A percentile compares a stretch with the other conserved stretches of the same genome.
phyloP scores from a whole-genome alignment of 495 filamentous ascomycete genomes.

The Emericellopsis terricola region DNA sequence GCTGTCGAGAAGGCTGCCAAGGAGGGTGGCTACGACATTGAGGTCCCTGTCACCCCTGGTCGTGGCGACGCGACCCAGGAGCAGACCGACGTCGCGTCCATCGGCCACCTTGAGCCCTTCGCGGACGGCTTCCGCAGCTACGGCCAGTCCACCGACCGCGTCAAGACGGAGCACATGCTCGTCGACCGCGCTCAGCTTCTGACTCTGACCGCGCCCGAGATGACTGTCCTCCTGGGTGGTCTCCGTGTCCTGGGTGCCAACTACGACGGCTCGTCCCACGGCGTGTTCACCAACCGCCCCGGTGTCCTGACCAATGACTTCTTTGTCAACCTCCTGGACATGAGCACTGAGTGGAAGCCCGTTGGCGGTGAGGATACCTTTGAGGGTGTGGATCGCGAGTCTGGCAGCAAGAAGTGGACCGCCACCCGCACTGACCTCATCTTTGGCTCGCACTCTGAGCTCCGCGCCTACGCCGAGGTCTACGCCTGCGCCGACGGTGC shows the following conservation, averaged over 20 bases:
- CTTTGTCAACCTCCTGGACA: conserved; percentile 57
- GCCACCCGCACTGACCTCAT: conserved; percentile 50
- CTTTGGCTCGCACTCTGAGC: conserved; percentile 52
- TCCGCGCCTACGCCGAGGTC: conserved; percentile 49
- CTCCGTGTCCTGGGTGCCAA: conserved; percentile 47
- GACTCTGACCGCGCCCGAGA: conserved; percentile 45
- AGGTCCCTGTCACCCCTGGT: conserved; percentile 30
- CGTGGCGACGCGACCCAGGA: conserved; percentile 35
- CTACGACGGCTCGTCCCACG: conserved; percentile 41
- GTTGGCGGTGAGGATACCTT: conserved; percentile 30
- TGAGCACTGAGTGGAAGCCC: conserved; percentile 42
- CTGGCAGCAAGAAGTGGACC: conserved; percentile 47
- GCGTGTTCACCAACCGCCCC: conserved; percentile 43
- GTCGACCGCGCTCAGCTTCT: conserved; percentile 51
- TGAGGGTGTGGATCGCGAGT: conserved; percentile 46
- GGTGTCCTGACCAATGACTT: conserved; percentile 57
- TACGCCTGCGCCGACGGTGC: conserved; percentile 36
- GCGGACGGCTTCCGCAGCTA: conserved; percentile 64
- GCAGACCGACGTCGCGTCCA: conserved; percentile 44
- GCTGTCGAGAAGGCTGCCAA: conserved; percentile 51
- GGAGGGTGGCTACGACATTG: conserved; percentile 12
- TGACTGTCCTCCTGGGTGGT: conserved; percentile 49
- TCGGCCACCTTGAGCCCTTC: conserved; percentile 39
- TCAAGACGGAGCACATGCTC: conserved; percentile 43
- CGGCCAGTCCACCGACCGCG: conserved; percentile 36